Base-by-base conservation (phyloP, 768 basidiomycete genomes). In the Mycena kentingensis region DNA sequence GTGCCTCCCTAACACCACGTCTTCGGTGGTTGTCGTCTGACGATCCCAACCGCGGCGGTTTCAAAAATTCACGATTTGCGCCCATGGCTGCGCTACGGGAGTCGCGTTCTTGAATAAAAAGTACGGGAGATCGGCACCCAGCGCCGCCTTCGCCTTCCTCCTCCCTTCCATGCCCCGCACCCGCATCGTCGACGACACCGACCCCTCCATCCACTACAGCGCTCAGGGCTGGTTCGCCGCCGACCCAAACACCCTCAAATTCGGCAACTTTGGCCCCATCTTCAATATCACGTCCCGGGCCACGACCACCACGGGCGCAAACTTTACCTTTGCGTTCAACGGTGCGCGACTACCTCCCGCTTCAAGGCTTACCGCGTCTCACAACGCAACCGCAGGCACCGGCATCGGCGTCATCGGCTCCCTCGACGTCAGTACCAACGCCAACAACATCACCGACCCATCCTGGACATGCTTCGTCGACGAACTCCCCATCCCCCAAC, bases 391-490 rank as follows among this genome's bases (percentile, higher is more conserved):
- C 37, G 24, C 34, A 69, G 68, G 68, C 26, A 63, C 63, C 4
- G 44, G 49, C 19, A 52, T 65, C 10, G 32, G 27, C 21, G 53
- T 69, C 8, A 64, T 50, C 54, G 68, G 68, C 15, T 58, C 52
- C 6, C 57, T 50, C 16, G 16, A n/a, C n/a, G n/a, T 43, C 21
- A 22, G 10, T 13, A 22, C 27, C 46, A 51, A 27, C 52, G 51
- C 39, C 32, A 27, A 56, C 46, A 52, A 57, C 51, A n/a, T 39
- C 55, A 45, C 51, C 2, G 64, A 67, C 52, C 67, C 65, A 6
- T 47, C 49, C 15, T 70, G 67, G 65, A 57, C 60, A 13, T 71
- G 70, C 47, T 65, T 64, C 51, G 41, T 71, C 37, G 67, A 71
- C 52, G 38, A 49, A 15, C 46, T 52, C 22, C 63, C 56, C 27